Evolutionary conservation across 805 yeast species (phyloP).

Genomic region (Kodamaea restingae): DNA sequence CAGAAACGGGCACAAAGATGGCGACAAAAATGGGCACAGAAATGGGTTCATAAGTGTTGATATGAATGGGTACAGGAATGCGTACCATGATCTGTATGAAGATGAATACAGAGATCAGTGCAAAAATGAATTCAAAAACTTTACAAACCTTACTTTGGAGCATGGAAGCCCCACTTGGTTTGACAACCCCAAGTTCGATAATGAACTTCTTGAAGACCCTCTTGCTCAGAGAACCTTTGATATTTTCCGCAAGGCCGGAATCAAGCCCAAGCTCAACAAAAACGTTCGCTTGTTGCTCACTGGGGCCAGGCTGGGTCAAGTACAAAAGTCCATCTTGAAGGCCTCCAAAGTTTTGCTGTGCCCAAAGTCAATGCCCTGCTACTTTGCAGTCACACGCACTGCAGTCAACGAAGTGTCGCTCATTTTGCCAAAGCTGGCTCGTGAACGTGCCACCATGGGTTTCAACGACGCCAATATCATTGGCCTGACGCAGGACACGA

Average conservation of each 20-base stretch:
- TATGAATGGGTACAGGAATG: no score
- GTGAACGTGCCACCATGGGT: conserved; percentile 33
- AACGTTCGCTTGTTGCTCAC: conserved; percentile 45
- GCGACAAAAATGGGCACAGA: no score
- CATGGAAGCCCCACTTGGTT: no score
- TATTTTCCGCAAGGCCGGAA: conserved; percentile 31
- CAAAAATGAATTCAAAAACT: no score
- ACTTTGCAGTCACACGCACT: conserved; percentile 52
- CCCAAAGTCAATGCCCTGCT: conserved; percentile 29
- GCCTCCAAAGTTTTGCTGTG: conserved; percentile 38
- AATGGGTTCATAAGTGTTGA: no score
- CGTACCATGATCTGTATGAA: no score
- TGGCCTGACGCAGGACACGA: conserved; percentile 54
- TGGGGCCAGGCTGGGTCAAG: conserved; percentile 55
- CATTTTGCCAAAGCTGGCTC: conserved; percentile 41
- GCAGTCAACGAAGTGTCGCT: conserved; percentile 49
- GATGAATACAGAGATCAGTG: no score
- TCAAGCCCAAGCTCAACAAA: conserved; percentile 43
- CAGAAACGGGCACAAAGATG: no score
- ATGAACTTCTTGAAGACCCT: conserved; percentile 1
- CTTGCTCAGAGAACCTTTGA: conserved; percentile 35
- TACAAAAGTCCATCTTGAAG: conserved; percentile 36
- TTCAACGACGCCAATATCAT: conserved; percentile 41
- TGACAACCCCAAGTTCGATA: no score
- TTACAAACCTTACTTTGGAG: no score